Base-by-base conservation (phyloP, 2,329 filamentous ascomycete species). In the Lachnellula occidentalis region DNA sequence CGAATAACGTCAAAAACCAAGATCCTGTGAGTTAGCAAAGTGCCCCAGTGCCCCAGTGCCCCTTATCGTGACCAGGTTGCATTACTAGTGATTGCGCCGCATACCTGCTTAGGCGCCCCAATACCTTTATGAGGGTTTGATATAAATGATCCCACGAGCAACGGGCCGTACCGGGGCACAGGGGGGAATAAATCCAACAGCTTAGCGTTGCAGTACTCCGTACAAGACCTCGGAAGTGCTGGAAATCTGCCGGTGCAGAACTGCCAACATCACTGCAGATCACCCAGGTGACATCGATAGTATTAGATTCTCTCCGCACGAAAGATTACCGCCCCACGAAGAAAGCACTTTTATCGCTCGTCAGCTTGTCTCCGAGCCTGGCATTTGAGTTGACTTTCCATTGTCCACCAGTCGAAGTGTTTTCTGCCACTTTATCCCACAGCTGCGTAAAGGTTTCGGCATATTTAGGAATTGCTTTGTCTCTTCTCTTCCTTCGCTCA, bases 381-480 rank as follows among this genome's bases (percentile, higher is more conserved):
- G 56, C 56, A 17, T n/a, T 45, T 17, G 42, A 27, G 60, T 51
- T 55, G 45, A 27, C 61, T 56, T 54, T 51, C 66, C 66, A 68
- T 24, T 17, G 22, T 37, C 45, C 53, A 3, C 14, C 39, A 3
- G 63, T 67, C 9, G 54, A 57, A 1, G 64, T 65, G 34, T 19
- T 53, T 24, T 55, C 39, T 11, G 49, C 58, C 1, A 56, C 45
- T 27, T 55, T 48, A 21, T 41, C 39, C 56, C 60, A 60, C 54
- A 60, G 27, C 47, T 42, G 48, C 50, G 45, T 37, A 48, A 60
- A 60, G n/a, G 48, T 56, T 19, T 52, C 45, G 11, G 41, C 47
- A 37, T 61, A 54, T 58, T 57, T 14, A 58, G 27, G 14, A 48
- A n/a, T n/a, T n/a, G n/a, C n/a, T 56, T 22, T 54, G 51, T 36